phyloP scores from a whole-genome alignment of 331 rosid genomes.

The Erythrophleum ivorense region DNA sequence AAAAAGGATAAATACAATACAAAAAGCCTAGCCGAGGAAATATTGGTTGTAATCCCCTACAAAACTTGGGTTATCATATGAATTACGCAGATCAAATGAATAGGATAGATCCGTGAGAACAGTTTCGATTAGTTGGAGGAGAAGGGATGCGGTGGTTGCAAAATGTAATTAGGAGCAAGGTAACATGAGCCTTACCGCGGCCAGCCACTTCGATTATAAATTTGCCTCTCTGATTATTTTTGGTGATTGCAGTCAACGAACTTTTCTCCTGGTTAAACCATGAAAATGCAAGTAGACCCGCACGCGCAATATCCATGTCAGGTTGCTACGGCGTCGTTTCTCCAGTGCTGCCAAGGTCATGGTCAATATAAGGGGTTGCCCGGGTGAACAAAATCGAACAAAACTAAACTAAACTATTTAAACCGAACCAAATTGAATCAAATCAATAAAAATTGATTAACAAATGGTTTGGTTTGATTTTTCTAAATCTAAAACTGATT shows the following conservation, averaged over 20 bases:
- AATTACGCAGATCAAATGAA: constrained; percentile 13
- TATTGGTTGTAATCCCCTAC: background rate
- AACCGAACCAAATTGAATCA: no score
- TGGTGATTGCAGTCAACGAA: constrained; percentile 25
- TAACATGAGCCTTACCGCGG: background rate
- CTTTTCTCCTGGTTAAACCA: constrained; percentile 10
- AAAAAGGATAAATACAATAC: background rate
- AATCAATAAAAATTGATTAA: no score
- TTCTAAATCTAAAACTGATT: no score
- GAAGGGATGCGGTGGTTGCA: constrained; percentile 24
- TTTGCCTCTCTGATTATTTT: constrained; percentile 20
- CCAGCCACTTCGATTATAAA: background rate
- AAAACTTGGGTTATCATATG: background rate
- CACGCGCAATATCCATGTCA: constrained; percentile 12
- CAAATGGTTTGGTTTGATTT: no score
- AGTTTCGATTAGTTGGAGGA: constrained; percentile 24
- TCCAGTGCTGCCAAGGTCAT: background rate
- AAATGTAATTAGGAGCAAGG: constrained; percentile 29
- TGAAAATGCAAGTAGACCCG: constrained; percentile 1
- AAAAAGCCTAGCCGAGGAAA: constrained; percentile 43
- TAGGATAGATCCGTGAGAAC: constrained; percentile 19
- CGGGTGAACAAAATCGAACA: no score
- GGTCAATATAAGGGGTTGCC: constrained; percentile 31
- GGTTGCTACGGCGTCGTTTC: constrained; percentile 44
- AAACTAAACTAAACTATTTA: no score